Percentiles rank a stretch among this genome's conserved stretches.
Conservation (phyloP, 768 basidiomycete genomes). For the Rhodotorula sphaerocarpa region DNA sequence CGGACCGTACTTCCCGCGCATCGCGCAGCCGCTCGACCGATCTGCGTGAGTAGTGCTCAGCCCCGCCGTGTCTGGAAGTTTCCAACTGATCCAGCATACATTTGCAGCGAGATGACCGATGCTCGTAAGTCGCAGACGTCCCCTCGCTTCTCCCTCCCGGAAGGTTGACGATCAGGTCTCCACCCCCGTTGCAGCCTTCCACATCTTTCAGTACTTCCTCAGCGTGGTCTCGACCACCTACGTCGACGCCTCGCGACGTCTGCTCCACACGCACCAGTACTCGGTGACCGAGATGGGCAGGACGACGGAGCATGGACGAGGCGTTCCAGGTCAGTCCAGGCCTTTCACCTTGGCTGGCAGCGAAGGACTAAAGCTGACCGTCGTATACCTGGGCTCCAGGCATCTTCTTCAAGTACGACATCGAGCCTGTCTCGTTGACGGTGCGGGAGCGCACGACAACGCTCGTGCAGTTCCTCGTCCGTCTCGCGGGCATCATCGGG, state of each 20-base stretch:
- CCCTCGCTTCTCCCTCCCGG: not conserved
- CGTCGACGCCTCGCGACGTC: conserved; percentile 48
- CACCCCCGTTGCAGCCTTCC: conserved; percentile 1
- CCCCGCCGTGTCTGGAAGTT: not conserved
- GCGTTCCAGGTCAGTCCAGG: conserved; percentile 55
- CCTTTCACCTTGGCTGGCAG: not conserved
- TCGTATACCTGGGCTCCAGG: not conserved
- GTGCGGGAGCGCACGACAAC: conserved; percentile 81
- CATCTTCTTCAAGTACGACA: conserved; percentile 98
- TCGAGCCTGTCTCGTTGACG: conserved; percentile 78
- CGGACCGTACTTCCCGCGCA: conserved; percentile 90
- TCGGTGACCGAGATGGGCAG: conserved; percentile 88
- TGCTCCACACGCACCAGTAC: conserved; percentile 70
- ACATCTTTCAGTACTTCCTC: conserved; percentile 77
- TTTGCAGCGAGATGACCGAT: conserved; percentile 30
- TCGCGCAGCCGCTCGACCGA: conserved; percentile 86
- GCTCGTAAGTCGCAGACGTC: conserved; percentile 28
- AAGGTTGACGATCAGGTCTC: not conserved
- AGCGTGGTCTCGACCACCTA: conserved; percentile 94
- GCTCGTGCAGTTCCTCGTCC: conserved; percentile 70
- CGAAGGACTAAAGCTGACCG: not conserved
- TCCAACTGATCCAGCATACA: too few relatives aligned
- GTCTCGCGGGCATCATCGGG: conserved; percentile 83
- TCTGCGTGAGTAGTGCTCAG: conserved; percentile 57
- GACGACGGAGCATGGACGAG: conserved; percentile 61